Evolutionary conservation across 2,329 filamentous ascomycete species (phyloP).

Genomic region (Aspergillus melleus): DNA sequence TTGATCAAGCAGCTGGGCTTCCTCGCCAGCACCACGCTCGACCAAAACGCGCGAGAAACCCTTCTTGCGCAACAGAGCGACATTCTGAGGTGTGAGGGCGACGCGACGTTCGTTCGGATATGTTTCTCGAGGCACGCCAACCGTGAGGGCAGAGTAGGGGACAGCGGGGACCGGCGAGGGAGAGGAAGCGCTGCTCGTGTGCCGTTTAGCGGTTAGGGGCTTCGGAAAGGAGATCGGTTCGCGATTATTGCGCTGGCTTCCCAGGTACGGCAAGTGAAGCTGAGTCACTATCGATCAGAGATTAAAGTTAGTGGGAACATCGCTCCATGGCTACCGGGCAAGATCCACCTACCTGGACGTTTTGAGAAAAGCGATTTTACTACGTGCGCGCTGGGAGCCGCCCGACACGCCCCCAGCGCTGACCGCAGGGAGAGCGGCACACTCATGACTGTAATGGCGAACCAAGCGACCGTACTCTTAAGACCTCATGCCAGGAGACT

Average conservation of each 20-base stretch:
- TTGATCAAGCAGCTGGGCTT: slow-evolving; percentile 74
- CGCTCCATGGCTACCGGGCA: neutral
- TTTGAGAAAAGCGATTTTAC: slow-evolving; percentile 22
- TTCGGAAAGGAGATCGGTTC: slow-evolving; percentile 6
- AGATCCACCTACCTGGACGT: slow-evolving; percentile 23
- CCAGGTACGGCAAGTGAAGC: slow-evolving; percentile 11
- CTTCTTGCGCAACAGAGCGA: slow-evolving; percentile 78
- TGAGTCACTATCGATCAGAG: slow-evolving; percentile 16
- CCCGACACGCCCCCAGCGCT: slow-evolving; percentile 28
- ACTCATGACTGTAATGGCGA: slow-evolving; percentile 23
- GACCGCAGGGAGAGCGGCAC: slow-evolving; percentile 26
- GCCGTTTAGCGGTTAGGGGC: slow-evolving; percentile 17
- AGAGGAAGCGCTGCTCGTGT: slow-evolving; percentile 23
- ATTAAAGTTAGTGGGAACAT: slow-evolving; percentile 4
- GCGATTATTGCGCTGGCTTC: slow-evolving; percentile 9
- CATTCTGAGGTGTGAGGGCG: slow-evolving; percentile 81
- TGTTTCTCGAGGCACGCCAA: slow-evolving; percentile 79
- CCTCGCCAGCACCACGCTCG: slow-evolving; percentile 75
- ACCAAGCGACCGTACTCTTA: neutral
- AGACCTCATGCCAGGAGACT: slow-evolving; percentile 7
- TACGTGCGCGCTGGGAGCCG: slow-evolving; percentile 19
- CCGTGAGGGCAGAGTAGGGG: slow-evolving; percentile 70
- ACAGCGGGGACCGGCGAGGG: slow-evolving; percentile 27
- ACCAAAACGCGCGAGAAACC: slow-evolving; percentile 76
- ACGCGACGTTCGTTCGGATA: slow-evolving; percentile 78